Percentiles rank a stretch among this genome's conserved stretches.
These are phyloP conservation scores for Tuber borchii DNA, from an alignment of 495 filamentous ascomycete genomes.

Conservation along the genomic window DNA sequence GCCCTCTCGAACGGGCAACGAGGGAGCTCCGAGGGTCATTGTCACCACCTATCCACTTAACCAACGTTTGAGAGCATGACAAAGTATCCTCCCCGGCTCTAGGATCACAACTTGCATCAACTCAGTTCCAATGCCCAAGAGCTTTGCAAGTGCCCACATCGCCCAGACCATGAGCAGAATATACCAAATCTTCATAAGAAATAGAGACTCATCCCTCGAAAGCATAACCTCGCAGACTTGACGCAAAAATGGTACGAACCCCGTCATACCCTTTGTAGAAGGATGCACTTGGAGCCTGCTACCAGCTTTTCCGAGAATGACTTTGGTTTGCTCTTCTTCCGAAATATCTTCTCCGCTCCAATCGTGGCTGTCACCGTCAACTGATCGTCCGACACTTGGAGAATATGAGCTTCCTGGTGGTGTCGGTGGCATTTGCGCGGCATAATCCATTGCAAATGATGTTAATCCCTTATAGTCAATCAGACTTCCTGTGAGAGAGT, in stretches of 20 bases:
- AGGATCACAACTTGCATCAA: conserved; percentile 21
- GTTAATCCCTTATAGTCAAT: not conserved
- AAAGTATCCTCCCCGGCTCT: conserved; percentile 18
- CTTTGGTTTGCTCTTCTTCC: not conserved
- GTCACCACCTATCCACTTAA: not conserved
- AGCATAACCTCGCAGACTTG: conserved; percentile 21
- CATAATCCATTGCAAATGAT: not conserved
- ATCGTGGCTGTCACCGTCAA: not conserved
- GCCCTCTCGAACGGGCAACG: not conserved
- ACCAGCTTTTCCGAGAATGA: not conserved
- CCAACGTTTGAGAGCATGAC: conserved; percentile 5
- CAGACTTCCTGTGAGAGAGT: not conserved
- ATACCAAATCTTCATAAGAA: conserved; percentile 17
- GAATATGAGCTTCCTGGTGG: not conserved
- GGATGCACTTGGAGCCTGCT: not conserved
- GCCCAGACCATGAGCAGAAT: conserved; percentile 27
- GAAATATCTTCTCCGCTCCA: not conserved
- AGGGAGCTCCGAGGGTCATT: not conserved
- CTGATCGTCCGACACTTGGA: not conserved
- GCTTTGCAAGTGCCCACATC: conserved; percentile 23
- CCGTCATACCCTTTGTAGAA: not conserved
- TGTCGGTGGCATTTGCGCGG: not conserved
- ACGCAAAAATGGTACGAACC: conserved; percentile 15
- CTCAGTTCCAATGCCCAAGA: conserved; percentile 15
- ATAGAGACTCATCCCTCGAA: conserved; percentile 27